Evolutionary conservation across 441 rosid genomes (phyloP), one percentile per base, ranked within the genome.

Genomic region (Euphorbia celastroides): DNA sequence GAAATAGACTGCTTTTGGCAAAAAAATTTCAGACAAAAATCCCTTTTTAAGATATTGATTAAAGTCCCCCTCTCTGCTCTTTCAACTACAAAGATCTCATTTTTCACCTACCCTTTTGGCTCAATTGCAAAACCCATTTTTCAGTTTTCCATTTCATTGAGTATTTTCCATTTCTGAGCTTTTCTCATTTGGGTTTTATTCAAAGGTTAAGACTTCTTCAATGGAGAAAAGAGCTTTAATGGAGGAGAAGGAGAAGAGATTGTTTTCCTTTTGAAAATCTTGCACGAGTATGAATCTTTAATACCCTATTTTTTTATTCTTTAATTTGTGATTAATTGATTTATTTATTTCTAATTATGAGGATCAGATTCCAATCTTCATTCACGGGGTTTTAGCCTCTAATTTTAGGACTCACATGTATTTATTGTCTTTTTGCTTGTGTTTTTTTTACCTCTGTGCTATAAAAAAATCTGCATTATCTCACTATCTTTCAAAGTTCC

Each of bases 351-450:
- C 64, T 52, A 30, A 19, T 42, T 63, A 20, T 16, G 13, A 50
- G 68, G 62, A 54, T 22, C 57, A 71, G 80, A 80, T 78, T 68
- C 81, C 77, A 72, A 71, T 60, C 86, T 75, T 80, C 70, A 25
- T 75, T 73, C 77, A 72, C 67, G 74, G 80, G 79, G 23, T 65
- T 69, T 64, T 38, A 63, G 70, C 71, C 73, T 38, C 66, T 58
- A 62, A 60, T 38, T 51, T 51, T 19, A 19, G 56, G 62, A 38
- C 30, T 76, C 78, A 78, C 80, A 70, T 83, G 81, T 69, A 42
- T 60, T 46, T 6, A 48, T 51, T 51, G 56, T 65, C 74, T 73
- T 75, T 69, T 72, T 63, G 32, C 63, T 30, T 44, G 44, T 22
- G 25, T 74, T 72, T 46, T 72, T 46, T 60, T 60, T 44, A 66